Percentiles rank a stretch among this genome's conserved stretches.
Evolutionary conservation across 2,329 filamentous ascomycete genomes (phyloP).

Genomic region (Knufia fluminis): DNA sequence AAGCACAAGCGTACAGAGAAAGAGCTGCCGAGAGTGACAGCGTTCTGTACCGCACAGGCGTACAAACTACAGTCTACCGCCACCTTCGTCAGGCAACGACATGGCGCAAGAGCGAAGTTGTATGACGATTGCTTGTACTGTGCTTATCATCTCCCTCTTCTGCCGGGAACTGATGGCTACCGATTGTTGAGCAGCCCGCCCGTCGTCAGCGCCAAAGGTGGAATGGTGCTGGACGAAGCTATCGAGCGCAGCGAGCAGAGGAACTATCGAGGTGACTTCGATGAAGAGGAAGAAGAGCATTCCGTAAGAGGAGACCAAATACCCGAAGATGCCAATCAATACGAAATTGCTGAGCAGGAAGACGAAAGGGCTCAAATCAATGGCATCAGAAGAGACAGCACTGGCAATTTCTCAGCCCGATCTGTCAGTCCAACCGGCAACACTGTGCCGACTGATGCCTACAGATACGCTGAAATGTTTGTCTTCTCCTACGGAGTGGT

Average conservation of each 20-base stretch:
- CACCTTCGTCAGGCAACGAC: conserved; percentile 75
- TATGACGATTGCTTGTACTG: conserved; percentile 97
- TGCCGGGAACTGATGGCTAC: conserved; percentile 79
- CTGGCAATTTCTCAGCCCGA: conserved; percentile 26
- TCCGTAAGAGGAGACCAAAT: conserved; percentile 32
- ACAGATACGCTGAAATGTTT: conserved; percentile 88
- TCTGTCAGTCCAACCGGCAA: conserved; percentile 41
- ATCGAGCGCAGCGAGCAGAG: conserved; percentile 87
- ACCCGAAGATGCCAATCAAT: conserved; percentile 26
- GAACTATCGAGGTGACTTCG: conserved; percentile 86
- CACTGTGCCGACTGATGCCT: conserved; percentile 57
- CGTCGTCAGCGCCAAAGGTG: conserved; percentile 84
- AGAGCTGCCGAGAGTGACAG: conserved; percentile 71
- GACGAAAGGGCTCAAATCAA: conserved; percentile 25
- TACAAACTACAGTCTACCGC: conserved; percentile 86
- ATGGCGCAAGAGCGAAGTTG: conserved; percentile 85
- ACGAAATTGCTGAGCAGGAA: conserved; percentile 17
- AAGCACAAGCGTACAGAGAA: conserved; percentile 82
- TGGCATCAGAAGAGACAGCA: conserved; percentile 22
- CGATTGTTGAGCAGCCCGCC: conserved; percentile 82
- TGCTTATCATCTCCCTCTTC: conserved; percentile 83
- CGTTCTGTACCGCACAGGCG: conserved; percentile 90
- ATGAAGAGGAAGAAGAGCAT: conserved; percentile 58
- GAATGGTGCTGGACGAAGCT: conserved; percentile 85
- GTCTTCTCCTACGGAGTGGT: conserved; percentile 95